A percentile compares a stretch with the other conserved stretches of the same genome.
Conservation (phyloP, 257 asterid species). For the Datura wrightii region DNA sequence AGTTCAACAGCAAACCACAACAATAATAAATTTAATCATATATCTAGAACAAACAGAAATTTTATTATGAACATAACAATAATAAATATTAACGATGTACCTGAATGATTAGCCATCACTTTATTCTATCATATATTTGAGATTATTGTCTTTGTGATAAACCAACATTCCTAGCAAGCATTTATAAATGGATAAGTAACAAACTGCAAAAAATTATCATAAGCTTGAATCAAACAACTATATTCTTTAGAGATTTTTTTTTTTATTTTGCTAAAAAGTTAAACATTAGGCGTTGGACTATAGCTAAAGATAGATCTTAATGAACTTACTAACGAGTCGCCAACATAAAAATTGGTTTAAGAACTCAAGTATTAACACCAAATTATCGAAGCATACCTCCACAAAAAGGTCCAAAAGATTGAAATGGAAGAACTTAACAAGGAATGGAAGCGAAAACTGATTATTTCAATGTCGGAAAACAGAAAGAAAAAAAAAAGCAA, state of each 20-base stretch:
- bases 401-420: background rate
- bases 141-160: background rate
- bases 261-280: background rate
- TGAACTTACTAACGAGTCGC: conserved; percentile 53
- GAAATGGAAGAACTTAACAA: background rate
- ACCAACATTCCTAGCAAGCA: background rate
- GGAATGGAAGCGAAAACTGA: too few species aligned
- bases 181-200: background rate
- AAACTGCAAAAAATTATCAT: background rate
- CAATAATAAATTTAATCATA: background rate
- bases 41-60: background rate
- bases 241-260: background rate
- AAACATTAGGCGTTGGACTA: background rate
- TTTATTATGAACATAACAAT: background rate
- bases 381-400: background rate
- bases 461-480: background rate
- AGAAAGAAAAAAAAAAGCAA: background rate
- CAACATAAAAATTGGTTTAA: background rate
- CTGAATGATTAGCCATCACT: background rate
- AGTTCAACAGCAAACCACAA: too few species aligned
- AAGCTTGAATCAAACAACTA: background rate
- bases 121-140: background rate
- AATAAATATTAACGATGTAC: too few species aligned
- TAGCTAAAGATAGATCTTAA: background rate
- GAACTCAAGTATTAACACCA: background rate